A percentile compares a stretch with the other conserved stretches of the same genome.
These are phyloP conservation scores for Nothophytophthora sp. DNA, from an alignment of 352 stramenopile species.

Conservation along the genomic window DNA sequence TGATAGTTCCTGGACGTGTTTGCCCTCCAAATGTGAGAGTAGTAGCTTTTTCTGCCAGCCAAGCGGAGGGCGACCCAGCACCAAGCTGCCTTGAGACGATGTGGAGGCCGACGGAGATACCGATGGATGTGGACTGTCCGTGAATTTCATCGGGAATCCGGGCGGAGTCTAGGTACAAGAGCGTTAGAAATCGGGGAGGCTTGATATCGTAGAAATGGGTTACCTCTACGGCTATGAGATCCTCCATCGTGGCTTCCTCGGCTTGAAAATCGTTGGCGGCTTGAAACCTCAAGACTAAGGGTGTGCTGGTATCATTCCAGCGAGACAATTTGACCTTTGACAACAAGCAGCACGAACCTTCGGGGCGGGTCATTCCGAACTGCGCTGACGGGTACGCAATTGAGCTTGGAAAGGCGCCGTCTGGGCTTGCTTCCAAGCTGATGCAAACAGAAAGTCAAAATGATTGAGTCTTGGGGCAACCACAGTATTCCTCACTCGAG, in stretches of 20 bases:
- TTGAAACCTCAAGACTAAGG: no score
- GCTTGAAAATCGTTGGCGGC: no score
- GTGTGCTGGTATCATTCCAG: no score
- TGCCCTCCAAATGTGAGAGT: conserved; percentile 11
- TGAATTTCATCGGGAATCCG: background rate
- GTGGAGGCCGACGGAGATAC: conserved; percentile 27
- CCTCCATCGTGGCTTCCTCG: no score
- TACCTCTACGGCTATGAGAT: no score
- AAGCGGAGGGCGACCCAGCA: conserved; percentile 30
- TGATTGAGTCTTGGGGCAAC: no score
- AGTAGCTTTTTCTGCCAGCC: conserved; percentile 46
- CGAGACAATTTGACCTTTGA: background rate
- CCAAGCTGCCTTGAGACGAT: conserved; percentile 45
- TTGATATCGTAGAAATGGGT: no score
- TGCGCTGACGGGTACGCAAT: conserved; percentile 13
- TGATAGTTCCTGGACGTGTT: background rate
- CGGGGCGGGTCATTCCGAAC: conserved; percentile 35
- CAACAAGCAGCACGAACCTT: conserved; percentile 15
- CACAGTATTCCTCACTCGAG: no score
- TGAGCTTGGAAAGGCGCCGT: no score
- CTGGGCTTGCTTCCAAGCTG: no score
- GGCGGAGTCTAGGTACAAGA: background rate
- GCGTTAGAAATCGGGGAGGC: no score
- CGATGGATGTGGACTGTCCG: conserved; percentile 7
- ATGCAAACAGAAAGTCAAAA: no score